These are phyloP conservation scores for Xylaria sp. DNA, from an alignment of 2,329 filamentous ascomycete genomes.

Conservation along the genomic window DNA sequence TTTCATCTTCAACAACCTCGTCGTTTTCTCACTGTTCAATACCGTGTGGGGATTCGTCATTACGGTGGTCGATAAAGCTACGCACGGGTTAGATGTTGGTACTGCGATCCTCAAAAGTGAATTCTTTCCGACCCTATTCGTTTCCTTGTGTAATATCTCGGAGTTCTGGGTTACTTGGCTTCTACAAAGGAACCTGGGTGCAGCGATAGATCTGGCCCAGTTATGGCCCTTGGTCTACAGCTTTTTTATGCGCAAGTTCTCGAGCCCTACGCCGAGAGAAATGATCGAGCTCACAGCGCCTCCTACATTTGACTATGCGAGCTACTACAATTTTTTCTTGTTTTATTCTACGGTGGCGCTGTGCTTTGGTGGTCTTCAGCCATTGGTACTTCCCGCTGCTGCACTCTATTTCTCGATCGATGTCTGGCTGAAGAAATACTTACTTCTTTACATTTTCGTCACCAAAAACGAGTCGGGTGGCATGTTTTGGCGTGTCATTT, in stretches of 20 bases:
- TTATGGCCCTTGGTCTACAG: slow-evolving; percentile 85
- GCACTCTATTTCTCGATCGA: slow-evolving; percentile 92
- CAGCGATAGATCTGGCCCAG: slow-evolving; percentile 93
- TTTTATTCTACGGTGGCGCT: slow-evolving; percentile 93
- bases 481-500: slow-evolving; percentile 88
- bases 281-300: slow-evolving; percentile 93
- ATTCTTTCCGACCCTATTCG: slow-evolving; percentile 72
- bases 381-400: slow-evolving; percentile 84
- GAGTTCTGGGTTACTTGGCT: slow-evolving; percentile 96
- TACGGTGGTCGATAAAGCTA: slow-evolving; percentile 69
- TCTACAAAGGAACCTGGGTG: slow-evolving; percentile 90
- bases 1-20: slow-evolving; percentile 96
- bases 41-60: slow-evolving; percentile 80
- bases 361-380: slow-evolving; percentile 86
- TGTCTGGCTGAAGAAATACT: slow-evolving; percentile 92
- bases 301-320: slow-evolving; percentile 92
- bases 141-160: slow-evolving; percentile 82
- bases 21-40: slow-evolving; percentile 94
- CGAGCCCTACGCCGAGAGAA: slow-evolving; percentile 87
- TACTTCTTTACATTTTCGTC: slow-evolving; percentile 92
- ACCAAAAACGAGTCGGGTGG: slow-evolving; percentile 98
- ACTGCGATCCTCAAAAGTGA: slow-evolving; percentile 72
- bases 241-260: slow-evolving; percentile 85
- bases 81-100: slow-evolving; percentile 71
- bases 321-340: slow-evolving; percentile 97